Evolutionary conservation across 805 yeast genomes (phyloP).

Genomic region (Nakazawaea holstii): DNA sequence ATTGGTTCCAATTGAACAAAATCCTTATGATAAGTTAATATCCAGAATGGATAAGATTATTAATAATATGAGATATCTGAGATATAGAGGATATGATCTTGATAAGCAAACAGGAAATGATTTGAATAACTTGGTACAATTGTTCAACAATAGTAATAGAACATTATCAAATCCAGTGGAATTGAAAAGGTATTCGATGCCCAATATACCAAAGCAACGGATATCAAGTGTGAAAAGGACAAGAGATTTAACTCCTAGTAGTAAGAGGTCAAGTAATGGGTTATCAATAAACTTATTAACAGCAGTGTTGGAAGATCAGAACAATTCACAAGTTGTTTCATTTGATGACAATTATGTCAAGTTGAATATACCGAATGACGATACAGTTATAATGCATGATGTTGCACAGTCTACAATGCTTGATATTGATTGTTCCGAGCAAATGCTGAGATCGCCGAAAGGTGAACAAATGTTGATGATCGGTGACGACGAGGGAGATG

Average conservation of each 20-base stretch:
- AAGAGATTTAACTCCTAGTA: not conserved
- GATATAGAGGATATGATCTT: not conserved
- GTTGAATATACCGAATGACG: not conserved
- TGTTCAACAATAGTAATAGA: conserved; percentile 1
- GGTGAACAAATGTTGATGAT: not conserved
- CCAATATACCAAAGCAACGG: not conserved
- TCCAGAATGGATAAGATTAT: conserved; percentile 1
- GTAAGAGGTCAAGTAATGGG: conserved; percentile 1
- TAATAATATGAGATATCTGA: conserved; percentile 1
- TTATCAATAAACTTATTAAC: conserved; percentile 5
- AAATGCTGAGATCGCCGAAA: too few relatives aligned
- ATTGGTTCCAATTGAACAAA: not conserved
- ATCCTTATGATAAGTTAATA: conserved; percentile 3
- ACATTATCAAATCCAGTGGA: conserved; percentile 3
- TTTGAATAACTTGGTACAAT: conserved; percentile 1
- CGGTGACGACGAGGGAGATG: not conserved
- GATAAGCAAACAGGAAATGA: conserved; percentile 1
- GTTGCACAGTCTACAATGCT: conserved; percentile 4
- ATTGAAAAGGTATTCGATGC: conserved; percentile 5
- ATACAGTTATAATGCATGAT: not conserved
- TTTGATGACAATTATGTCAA: conserved; percentile 4
- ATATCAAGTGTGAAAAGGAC: not conserved
- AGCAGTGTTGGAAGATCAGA: conserved; percentile 4
- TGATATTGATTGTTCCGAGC: not conserved
- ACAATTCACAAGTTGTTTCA: not conserved